phyloP scores from a whole-genome alignment of 1,284 basidiomycete species.

The Puccinia brachypodii region DNA sequence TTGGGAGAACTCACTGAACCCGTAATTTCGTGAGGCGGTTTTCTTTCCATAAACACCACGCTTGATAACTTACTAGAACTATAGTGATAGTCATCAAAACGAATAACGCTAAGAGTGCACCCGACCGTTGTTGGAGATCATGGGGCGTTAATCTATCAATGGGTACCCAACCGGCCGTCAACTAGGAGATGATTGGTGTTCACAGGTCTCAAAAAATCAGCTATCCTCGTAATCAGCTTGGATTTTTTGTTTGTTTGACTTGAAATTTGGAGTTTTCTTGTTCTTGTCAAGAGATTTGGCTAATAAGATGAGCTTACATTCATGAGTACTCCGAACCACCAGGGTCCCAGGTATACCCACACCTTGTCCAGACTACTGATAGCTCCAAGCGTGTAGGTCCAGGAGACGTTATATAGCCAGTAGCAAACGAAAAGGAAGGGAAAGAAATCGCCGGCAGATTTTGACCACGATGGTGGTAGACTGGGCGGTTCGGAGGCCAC shows the following conservation, averaged over 20 bases:
- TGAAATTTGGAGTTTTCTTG: background rate
- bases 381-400: conserved; percentile 49
- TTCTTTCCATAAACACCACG: conserved; percentile 7
- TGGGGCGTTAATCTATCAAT: conserved; percentile 26
- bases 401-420: conserved; percentile 53
- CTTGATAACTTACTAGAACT: conserved; percentile 4
- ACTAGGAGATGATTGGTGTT: background rate
- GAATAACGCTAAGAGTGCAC: background rate
- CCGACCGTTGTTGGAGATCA: conserved; percentile 27
- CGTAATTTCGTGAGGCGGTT: background rate
- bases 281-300: background rate
- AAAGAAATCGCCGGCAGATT: conserved; percentile 55
- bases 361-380: conserved; percentile 51
- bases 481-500: conserved; percentile 6
- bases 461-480: conserved; percentile 53
- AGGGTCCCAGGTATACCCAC: conserved; percentile 54
- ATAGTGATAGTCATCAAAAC: background rate
- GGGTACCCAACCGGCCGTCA: conserved; percentile 25
- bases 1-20: background rate
- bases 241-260: background rate
- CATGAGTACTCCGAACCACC: conserved; percentile 56
- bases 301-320: conserved; percentile 47
- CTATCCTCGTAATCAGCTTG: background rate
- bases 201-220: background rate
- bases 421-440: conserved; percentile 55